phyloP scores from a whole-genome alignment of 768 basidiomycete genomes.

The Cyclocybe cylindracea region DNA sequence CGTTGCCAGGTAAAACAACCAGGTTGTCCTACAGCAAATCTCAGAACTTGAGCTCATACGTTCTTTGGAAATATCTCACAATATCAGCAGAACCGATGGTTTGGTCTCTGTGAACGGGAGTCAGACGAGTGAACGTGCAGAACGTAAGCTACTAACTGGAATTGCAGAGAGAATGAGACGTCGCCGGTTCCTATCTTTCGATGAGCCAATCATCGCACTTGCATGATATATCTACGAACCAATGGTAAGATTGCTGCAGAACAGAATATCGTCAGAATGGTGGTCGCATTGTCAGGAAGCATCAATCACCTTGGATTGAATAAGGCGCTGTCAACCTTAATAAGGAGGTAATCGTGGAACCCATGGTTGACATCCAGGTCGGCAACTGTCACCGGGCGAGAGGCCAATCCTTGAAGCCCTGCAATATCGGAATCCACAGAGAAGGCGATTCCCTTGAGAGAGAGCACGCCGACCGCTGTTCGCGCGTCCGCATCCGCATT shows the following conservation, averaged over 20 bases:
- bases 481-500: conserved; percentile 55
- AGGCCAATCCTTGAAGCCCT: conserved; percentile 64
- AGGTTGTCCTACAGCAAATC: conserved; percentile 42
- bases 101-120: conserved; percentile 35
- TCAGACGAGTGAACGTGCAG: background rate
- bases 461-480: conserved; percentile 67
- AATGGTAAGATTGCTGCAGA: conserved; percentile 42
- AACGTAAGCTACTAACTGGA: conserved; percentile 40
- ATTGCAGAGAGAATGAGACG: conserved; percentile 59
- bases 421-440: conserved; percentile 57
- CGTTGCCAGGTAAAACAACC: conserved; percentile 59
- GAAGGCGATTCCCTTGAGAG: conserved; percentile 57
- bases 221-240: conserved; percentile 23
- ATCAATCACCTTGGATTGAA: conserved; percentile 62
- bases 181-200: conserved; percentile 57
- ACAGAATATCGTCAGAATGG: background rate
- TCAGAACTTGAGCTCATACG: too few species aligned
- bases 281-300: background rate
- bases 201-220: conserved; percentile 14
- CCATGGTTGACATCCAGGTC: conserved; percentile 70
- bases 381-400: conserved; percentile 55
- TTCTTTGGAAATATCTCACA: conserved; percentile 27
- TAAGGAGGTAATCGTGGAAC: conserved; percentile 65
- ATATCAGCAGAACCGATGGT: conserved; percentile 61
- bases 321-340: conserved; percentile 59